Conservation (phyloP, 2,329 filamentous ascomycete genomes). For the Clonostachys chloroleuca region DNA sequence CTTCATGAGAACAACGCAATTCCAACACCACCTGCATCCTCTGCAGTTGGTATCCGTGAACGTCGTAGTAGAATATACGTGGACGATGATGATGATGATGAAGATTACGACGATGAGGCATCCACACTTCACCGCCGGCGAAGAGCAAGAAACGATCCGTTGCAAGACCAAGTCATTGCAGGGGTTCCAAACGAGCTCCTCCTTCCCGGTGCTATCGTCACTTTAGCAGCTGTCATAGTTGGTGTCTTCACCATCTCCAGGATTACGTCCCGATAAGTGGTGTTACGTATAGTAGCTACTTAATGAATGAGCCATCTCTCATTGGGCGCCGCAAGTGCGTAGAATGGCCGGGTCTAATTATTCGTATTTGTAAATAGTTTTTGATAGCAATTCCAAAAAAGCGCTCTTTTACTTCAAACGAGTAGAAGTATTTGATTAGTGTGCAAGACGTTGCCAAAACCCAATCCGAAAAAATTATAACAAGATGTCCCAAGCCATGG, state of each 20-base stretch:
- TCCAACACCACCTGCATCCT: slow-evolving; percentile 43
- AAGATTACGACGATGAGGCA: slow-evolving; percentile 49
- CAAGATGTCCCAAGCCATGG: no score
- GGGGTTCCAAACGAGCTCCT: slow-evolving; percentile 93
- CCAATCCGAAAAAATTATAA: no score
- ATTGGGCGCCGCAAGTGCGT: no score
- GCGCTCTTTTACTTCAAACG: no score
- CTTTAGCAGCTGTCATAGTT: slow-evolving; percentile 89
- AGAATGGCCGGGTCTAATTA: no score
- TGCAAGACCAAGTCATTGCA: slow-evolving; percentile 74
- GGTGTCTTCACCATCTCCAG: slow-evolving; percentile 88
- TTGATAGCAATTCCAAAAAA: no score
- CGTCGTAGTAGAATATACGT: slow-evolving; percentile 41
- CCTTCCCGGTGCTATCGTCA: slow-evolving; percentile 89
- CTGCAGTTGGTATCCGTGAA: slow-evolving; percentile 41
- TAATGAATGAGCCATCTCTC: background rate
- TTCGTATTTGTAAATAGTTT: no score
- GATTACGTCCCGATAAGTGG: slow-evolving; percentile 46
- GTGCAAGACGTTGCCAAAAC: no score
- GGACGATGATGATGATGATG: slow-evolving; percentile 54
- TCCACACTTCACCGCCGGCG: slow-evolving; percentile 40
- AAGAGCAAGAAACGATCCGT: slow-evolving; percentile 26
- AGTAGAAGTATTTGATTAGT: no score
- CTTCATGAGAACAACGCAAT: slow-evolving; percentile 40
- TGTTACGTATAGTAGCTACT: background rate